Conservation (phyloP, 257 asterid species). For the Ocimum tenuiflorum region DNA sequence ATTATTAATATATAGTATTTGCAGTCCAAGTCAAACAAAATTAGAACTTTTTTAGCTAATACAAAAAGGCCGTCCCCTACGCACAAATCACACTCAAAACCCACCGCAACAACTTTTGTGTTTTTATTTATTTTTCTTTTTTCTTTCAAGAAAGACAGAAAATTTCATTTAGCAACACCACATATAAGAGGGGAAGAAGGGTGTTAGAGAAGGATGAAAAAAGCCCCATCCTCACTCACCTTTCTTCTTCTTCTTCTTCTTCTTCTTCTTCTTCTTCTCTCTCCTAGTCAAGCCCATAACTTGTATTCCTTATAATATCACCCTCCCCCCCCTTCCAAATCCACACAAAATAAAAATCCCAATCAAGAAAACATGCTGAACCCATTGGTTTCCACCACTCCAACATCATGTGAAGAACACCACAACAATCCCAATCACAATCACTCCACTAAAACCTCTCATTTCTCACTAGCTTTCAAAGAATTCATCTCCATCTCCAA, state of each 20-base stretch:
- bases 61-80: conserved; percentile 9
- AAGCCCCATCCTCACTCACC: not conserved
- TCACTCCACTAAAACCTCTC: not conserved
- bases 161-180: not conserved
- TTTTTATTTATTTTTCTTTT: not conserved
- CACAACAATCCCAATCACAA: too few relatives aligned
- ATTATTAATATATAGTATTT: too few relatives aligned
- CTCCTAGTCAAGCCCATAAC: conserved; percentile 2
- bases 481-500: conserved; percentile 33
- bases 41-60: not conserved
- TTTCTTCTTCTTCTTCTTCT: not conserved
- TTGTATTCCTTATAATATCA: not conserved
- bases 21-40: not conserved
- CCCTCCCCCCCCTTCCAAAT: not conserved
- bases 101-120: not conserved
- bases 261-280: not conserved
- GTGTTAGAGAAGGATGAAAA: not conserved
- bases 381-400: conserved; percentile 31
- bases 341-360: not conserved
- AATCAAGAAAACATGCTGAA: conserved; percentile 19
- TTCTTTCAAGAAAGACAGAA: not conserved
- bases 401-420: conserved; percentile 22
- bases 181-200: not conserved
- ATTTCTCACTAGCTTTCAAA: conserved; percentile 18
- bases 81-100: too few relatives aligned